Percentiles rank a stretch among this genome's conserved stretches.
These are phyloP conservation scores for Lentinus tigrinus DNA, from an alignment of 768 basidiomycete species.

Conservation along the genomic window DNA sequence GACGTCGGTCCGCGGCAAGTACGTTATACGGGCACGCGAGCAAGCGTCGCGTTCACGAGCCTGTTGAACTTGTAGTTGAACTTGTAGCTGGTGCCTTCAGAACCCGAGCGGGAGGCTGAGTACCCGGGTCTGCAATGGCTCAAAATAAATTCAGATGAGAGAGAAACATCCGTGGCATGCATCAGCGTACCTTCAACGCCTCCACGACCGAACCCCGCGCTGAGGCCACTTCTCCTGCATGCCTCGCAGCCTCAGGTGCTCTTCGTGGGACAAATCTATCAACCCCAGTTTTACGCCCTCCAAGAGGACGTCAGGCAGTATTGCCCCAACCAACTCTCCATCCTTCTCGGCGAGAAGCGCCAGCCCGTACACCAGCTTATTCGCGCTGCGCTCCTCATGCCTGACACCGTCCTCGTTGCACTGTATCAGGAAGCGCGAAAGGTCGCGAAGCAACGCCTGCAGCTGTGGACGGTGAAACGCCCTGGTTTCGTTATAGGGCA, in stretches of 20 bases:
- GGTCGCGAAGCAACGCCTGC: neutral
- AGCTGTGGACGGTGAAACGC: neutral
- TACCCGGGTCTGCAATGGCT: no score
- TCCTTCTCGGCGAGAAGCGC: neutral
- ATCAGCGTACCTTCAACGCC: neutral
- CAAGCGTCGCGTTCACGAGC: no score
- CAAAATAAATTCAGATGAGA: no score
- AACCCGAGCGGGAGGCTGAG: no score
- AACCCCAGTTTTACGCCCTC: slow-evolving; percentile 5
- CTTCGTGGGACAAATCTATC: neutral
- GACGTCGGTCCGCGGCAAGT: no score
- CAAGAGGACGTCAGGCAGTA: neutral
- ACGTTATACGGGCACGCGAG: no score
- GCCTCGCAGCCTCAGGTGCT: neutral
- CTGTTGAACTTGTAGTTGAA: no score
- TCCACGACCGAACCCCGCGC: neutral
- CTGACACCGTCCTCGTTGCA: neutral
- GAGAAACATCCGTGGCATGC: no score
- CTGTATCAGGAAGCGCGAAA: neutral
- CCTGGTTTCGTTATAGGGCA: neutral
- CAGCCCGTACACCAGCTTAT: neutral
- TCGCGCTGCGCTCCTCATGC: neutral
- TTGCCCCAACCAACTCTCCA: neutral
- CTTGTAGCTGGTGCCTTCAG: no score
- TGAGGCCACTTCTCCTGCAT: neutral